These are phyloP conservation scores for Cryomyces minteri DNA, from an alignment of 495 filamentous ascomycete genomes.

Conservation along the genomic window DNA sequence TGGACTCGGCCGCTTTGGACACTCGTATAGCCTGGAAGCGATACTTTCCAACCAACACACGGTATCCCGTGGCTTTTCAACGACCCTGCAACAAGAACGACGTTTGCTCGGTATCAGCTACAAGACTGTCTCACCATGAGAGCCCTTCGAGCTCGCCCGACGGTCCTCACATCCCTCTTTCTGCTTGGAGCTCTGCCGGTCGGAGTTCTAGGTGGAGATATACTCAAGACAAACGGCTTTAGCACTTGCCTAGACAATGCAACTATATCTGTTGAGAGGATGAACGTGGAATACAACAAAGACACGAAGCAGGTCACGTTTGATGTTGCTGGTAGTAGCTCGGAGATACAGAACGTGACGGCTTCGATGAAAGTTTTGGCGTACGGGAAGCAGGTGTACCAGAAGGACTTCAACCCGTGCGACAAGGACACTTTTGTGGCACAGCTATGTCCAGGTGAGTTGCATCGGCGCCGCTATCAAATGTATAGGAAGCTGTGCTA, in stretches of 20 bases:
- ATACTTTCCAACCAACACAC: too few species aligned
- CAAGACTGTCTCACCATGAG: too few species aligned
- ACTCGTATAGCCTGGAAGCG: too few species aligned
- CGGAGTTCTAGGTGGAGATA: conserved; percentile 37
- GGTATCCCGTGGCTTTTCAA: too few species aligned
- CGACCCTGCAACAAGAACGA: too few species aligned
- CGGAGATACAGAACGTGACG: conserved; percentile 58
- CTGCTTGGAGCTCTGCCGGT: conserved; percentile 23
- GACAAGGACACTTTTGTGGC: conserved; percentile 39
- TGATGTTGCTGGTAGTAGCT: conserved; percentile 65
- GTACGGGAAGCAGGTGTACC: conserved; percentile 72
- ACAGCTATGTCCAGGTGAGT: conserved; percentile 68
- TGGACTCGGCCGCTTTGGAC: too few species aligned
- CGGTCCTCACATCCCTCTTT: conserved; percentile 11
- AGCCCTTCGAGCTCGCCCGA: too few species aligned
- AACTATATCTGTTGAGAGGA: conserved; percentile 48
- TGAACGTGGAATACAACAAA: conserved; percentile 66
- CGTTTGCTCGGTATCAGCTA: too few species aligned
- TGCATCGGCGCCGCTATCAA: neutral
- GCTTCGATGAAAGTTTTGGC: conserved; percentile 64
- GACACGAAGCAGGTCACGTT: conserved; percentile 54
- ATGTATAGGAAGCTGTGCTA: conserved; percentile 8
- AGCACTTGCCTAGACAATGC: conserved; percentile 49
- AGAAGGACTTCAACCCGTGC: conserved; percentile 71
- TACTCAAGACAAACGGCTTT: conserved; percentile 68